Conservation (phyloP, 305 asterid species). For the Salvia sclarea region DNA sequence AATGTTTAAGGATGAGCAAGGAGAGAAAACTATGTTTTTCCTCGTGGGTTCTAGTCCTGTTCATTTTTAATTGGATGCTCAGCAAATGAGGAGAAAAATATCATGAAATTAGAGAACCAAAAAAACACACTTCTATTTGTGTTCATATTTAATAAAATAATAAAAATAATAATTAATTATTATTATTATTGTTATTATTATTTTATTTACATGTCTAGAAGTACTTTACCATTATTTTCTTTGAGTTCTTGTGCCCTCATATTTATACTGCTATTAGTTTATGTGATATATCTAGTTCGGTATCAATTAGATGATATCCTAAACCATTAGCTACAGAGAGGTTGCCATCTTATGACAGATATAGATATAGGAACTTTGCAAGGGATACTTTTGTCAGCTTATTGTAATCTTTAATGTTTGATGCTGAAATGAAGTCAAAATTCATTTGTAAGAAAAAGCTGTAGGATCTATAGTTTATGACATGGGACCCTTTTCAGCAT, state of each 20-base stretch:
- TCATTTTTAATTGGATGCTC: neutral
- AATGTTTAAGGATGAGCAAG: constrained; percentile 10
- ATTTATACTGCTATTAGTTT: neutral
- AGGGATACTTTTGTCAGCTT: neutral
- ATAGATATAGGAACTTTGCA: neutral
- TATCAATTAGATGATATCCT: neutral
- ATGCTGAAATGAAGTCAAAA: neutral
- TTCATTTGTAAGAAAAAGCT: neutral
- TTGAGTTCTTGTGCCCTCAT: neutral
- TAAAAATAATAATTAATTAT: too few species aligned
- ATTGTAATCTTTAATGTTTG: neutral
- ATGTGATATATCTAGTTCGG: neutral
- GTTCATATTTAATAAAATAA: neutral
- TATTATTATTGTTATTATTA: too few species aligned
- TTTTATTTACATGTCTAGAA: neutral
- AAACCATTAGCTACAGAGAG: constrained; percentile 1
- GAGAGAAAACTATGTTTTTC: neutral
- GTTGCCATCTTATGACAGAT: neutral
- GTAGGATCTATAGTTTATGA: neutral
- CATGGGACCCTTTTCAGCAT: neutral
- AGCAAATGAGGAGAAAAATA: neutral
- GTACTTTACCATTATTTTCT: neutral
- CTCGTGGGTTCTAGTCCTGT: neutral
- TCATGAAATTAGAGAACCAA: constrained; percentile 7
- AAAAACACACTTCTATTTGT: constrained; percentile 1